Evolutionary conservation across 1,139 yeast species (phyloP).

Genomic region (Sugiyamaella novakii): DNA sequence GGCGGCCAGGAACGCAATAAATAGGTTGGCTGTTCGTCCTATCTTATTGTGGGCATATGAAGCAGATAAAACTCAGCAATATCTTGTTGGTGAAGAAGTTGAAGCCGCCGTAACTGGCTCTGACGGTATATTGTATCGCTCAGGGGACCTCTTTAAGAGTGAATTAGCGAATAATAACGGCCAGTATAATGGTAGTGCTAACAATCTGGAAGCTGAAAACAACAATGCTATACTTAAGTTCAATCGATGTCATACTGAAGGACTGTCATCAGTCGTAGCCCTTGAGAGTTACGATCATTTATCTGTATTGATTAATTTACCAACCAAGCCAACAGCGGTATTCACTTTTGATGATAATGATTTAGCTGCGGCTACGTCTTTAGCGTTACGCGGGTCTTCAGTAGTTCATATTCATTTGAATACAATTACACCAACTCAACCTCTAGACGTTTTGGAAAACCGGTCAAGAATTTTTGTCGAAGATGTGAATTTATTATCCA

Average conservation of each 20-base stretch:
- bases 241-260: slow-evolving; percentile 15
- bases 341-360: slow-evolving; percentile 15
- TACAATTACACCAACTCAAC: slow-evolving; percentile 5
- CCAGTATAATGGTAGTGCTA: neutral
- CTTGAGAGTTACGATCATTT: slow-evolving; percentile 13
- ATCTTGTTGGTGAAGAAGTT: slow-evolving; percentile 32
- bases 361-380: slow-evolving; percentile 2
- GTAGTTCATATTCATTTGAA: slow-evolving; percentile 16
- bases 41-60: slow-evolving; percentile 30
- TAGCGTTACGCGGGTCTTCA: slow-evolving; percentile 1
- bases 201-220: neutral
- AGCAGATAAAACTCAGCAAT: slow-evolving; percentile 26
- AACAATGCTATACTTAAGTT: slow-evolving; percentile 6
- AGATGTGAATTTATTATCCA: slow-evolving; percentile 9
- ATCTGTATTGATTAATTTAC: slow-evolving; percentile 8
- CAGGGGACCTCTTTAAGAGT: slow-evolving; percentile 23
- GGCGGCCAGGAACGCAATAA: slow-evolving; percentile 31
- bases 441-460: neutral
- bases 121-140: slow-evolving; percentile 31
- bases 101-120: slow-evolving; percentile 36
- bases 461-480: slow-evolving; percentile 11
- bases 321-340: slow-evolving; percentile 18
- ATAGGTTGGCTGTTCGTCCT: slow-evolving; percentile 31
- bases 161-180: slow-evolving; percentile 10
- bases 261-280: slow-evolving; percentile 13